A percentile compares a stretch with the other conserved stretches of the same genome.
Conservation (phyloP, 1,284 basidiomycete genomes). For the Cryptococcus sp. region DNA sequence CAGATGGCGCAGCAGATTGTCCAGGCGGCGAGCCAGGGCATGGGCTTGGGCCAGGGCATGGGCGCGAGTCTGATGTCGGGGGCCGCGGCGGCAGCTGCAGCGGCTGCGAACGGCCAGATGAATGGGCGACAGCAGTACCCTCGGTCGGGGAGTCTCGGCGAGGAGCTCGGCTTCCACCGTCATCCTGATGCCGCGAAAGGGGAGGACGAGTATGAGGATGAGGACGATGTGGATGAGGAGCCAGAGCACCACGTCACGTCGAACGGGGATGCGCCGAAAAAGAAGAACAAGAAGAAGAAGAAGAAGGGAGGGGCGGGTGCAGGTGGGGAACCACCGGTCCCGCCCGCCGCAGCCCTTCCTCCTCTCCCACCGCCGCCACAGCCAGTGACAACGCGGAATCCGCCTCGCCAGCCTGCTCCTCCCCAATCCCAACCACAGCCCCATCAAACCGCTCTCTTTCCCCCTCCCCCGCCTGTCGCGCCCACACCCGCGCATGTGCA, state of each 20-base stretch:
- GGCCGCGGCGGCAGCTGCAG: background rate
- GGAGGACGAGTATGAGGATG: slow-evolving; percentile 53
- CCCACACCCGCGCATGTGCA: slow-evolving; percentile 42
- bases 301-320: slow-evolving; percentile 48
- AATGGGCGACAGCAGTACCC: slow-evolving; percentile 29
- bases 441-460: slow-evolving; percentile 34
- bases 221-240: slow-evolving; percentile 46
- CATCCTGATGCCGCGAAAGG: slow-evolving; percentile 53
- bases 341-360: slow-evolving; percentile 39
- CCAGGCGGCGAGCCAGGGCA: slow-evolving; percentile 55
- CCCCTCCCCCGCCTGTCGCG: slow-evolving; percentile 39
- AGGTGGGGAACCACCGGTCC: slow-evolving; percentile 22
- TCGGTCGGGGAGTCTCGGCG: slow-evolving; percentile 37
- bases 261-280: slow-evolving; percentile 48
- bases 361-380: slow-evolving; percentile 36
- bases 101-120: slow-evolving; percentile 11
- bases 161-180: slow-evolving; percentile 55
- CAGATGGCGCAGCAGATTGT: slow-evolving; percentile 66
- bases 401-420: slow-evolving; percentile 25
- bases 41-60: slow-evolving; percentile 45
- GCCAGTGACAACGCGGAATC: slow-evolving; percentile 17
- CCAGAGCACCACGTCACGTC: slow-evolving; percentile 27
- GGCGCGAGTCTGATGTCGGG: slow-evolving; percentile 37
- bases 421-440: slow-evolving; percentile 25
- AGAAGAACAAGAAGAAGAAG: slow-evolving; percentile 58